A percentile compares a stretch with the other conserved stretches of the same genome.
phyloP scores from a whole-genome alignment of 1,284 basidiomycete genomes.

The Garcileccinum viscosum region DNA sequence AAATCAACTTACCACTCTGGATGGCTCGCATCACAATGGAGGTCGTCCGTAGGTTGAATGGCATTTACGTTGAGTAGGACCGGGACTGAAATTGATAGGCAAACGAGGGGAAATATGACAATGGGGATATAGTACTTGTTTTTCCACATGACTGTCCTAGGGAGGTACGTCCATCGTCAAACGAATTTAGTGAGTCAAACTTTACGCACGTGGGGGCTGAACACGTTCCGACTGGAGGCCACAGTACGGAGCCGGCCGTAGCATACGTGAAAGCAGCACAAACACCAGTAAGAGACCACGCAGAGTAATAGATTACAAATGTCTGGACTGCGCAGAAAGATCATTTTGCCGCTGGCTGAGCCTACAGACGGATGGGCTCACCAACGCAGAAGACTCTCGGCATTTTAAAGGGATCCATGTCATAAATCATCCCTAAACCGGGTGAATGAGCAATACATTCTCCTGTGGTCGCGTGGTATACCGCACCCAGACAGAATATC shows the following conservation, averaged over 20 bases:
- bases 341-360: neutral
- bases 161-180: neutral
- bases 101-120: constrained; percentile 53
- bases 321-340: constrained; percentile 24
- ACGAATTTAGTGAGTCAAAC: neutral
- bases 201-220: constrained; percentile 40
- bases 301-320: constrained; percentile 43
- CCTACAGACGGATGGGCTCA: constrained; percentile 34
- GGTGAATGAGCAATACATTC: constrained; percentile 11
- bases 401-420: constrained; percentile 65
- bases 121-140: constrained; percentile 48
- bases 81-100: constrained; percentile 49
- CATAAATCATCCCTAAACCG: constrained; percentile 62
- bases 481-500: constrained; percentile 36
- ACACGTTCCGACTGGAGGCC: constrained; percentile 48
- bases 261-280: constrained; percentile 56
- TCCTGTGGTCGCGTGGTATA: neutral
- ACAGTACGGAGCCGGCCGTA: constrained; percentile 52
- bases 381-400: constrained; percentile 62
- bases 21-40: constrained; percentile 60
- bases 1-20: constrained; percentile 56
- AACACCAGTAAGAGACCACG: constrained; percentile 58
- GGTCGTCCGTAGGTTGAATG: constrained; percentile 51
- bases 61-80: constrained; percentile 52
- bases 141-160: constrained; percentile 52